Evolutionary conservation across 2,329 filamentous ascomycete species (phyloP), one percentile per base, ranked within the genome.

Genomic region (Grosmannia huntii): DNA sequence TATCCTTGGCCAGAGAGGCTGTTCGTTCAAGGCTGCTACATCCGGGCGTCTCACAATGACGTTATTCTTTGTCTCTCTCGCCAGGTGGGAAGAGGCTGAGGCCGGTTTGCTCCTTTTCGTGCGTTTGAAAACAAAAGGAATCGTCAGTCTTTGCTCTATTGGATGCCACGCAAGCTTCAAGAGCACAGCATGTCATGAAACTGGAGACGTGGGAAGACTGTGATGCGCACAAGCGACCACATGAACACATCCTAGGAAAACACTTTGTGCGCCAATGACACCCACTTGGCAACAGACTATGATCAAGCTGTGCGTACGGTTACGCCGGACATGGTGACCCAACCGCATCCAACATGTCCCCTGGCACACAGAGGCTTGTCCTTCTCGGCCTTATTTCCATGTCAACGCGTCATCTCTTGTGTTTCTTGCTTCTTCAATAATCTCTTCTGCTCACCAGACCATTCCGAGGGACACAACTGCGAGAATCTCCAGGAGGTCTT

Each of bases 141-240:
- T 38, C 27, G 3, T 23, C 4, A 50, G 7, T 31, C 19, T 33
- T 31, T 4, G 11, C 38, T 11, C 46, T 56, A 56, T 60, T 31
- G 28, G 33, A 60, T 56, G 59, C 59, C 59, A 58, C 59, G 59
- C 59, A 60, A 60, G 49, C 53, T 6, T 16, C 6, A 23, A 41
- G 33, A 4, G 21, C 10, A 44, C 52, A 4, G 31, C 33, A 36
- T 11, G n/a, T 38, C 31, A 41, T 55, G 38, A 41, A 52, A 52
- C 50, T 2, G 25, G 25, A 12, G 25, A n/a, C 19, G 16, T 21
- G 10, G 41, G 41, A n/a, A 21, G 41, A n/a, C 7, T 2, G 16
- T 3, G 16, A 21, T 9, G 21, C 21, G 21, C 49, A 51, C 25
- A 28, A 21, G 48, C 25, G 25, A 28, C 27, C 50, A 52, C 50